Evolutionary conservation across 1,284 basidiomycete species (phyloP).

Genomic region (Boletellus sp.): DNA sequence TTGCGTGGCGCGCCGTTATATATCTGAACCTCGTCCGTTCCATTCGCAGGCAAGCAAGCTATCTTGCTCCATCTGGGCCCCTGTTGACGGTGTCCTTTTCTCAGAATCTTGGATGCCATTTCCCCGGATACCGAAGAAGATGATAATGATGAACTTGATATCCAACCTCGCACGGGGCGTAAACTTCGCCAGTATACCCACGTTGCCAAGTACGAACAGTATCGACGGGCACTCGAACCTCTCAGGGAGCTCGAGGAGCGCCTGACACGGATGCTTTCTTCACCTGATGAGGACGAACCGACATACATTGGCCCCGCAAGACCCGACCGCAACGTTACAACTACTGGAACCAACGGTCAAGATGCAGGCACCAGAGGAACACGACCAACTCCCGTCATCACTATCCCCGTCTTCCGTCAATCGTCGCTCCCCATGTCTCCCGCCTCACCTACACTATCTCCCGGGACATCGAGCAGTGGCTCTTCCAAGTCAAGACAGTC

Average conservation of each 20-base stretch:
- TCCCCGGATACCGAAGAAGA: conserved; percentile 53
- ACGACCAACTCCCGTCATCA: conserved; percentile 47
- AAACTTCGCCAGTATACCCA: conserved; percentile 45
- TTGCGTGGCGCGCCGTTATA: conserved; percentile 80
- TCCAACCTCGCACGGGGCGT: conserved; percentile 47
- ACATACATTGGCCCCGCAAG: conserved; percentile 40
- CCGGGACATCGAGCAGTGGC: conserved; percentile 30
- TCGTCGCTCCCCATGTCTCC: conserved; percentile 34
- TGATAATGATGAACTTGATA: conserved; percentile 49
- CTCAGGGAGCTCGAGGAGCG: conserved; percentile 64
- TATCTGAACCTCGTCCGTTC: conserved; percentile 82
- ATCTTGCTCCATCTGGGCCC: neutral
- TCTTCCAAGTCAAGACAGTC: conserved; percentile 38
- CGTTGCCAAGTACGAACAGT: conserved; percentile 58
- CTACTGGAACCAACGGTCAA: conserved; percentile 4
- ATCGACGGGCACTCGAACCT: conserved; percentile 58
- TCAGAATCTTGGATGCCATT: conserved; percentile 76
- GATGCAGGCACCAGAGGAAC: conserved; percentile 30
- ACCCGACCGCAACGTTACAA: conserved; percentile 34
- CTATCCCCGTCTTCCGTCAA: conserved; percentile 41
- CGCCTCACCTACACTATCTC: conserved; percentile 34
- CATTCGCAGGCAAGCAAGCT: conserved; percentile 54
- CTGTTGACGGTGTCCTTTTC: conserved; percentile 5
- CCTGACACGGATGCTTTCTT: conserved; percentile 60
- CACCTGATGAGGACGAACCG: conserved; percentile 55